These are phyloP conservation scores for Stereocaulon alpinum DNA, from an alignment of 495 filamentous ascomycete genomes.

Conservation along the genomic window DNA sequence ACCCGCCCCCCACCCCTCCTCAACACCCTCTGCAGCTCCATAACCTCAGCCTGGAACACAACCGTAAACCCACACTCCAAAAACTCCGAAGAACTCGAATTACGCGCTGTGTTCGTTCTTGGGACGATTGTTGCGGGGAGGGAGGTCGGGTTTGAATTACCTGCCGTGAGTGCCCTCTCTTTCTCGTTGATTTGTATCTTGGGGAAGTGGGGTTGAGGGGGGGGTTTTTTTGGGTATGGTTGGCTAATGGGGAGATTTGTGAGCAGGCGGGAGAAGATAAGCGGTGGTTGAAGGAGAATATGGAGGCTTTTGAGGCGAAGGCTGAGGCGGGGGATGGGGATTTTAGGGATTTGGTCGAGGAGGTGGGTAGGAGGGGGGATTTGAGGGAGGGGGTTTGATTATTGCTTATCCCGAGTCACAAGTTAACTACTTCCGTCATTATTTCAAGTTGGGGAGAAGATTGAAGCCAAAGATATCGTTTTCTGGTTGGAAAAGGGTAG, in stretches of 20 bases:
- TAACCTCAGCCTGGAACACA: constrained; percentile 16
- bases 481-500: too few species aligned
- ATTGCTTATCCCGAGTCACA: too few species aligned
- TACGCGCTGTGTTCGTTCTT: constrained; percentile 24
- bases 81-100: too few species aligned
- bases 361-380: constrained; percentile 17
- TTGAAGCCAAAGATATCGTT: too few species aligned
- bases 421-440: too few species aligned
- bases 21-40: constrained; percentile 15
- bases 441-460: too few species aligned
- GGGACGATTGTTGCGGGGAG: constrained; percentile 24
- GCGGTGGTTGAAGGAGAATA: constrained; percentile 20
- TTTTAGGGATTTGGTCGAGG: constrained; percentile 19
- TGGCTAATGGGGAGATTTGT: neutral
- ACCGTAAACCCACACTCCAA: neutral
- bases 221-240: neutral
- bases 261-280: constrained; percentile 22
- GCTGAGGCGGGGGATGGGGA: constrained; percentile 23
- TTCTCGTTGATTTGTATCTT: too few species aligned
- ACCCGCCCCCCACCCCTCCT: constrained; percentile 18
- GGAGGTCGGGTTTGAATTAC: constrained; percentile 23
- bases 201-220: too few species aligned
- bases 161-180: too few species aligned
- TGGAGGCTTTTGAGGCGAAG: constrained; percentile 12
- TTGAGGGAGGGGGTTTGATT: neutral